Percentiles rank a stretch among this genome's conserved stretches.
Evolutionary conservation across 345 rosid genomes (phyloP).

Genomic region (Microcos paniculata): DNA sequence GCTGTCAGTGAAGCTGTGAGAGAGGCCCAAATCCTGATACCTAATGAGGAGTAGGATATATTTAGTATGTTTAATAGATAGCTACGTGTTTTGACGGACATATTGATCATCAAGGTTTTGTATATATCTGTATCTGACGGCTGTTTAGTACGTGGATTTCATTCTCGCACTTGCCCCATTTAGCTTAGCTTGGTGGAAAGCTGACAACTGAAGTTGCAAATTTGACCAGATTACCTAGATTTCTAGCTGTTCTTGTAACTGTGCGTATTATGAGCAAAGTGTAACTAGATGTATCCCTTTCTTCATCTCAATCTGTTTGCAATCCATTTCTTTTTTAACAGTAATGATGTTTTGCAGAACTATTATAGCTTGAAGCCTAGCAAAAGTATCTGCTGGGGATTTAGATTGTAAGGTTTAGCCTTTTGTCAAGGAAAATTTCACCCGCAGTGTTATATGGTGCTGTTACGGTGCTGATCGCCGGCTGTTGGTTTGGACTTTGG

Average conservation of each 20-base stretch:
- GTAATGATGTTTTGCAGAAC: too few species aligned
- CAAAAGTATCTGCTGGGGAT: too few species aligned
- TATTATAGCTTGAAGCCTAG: too few species aligned
- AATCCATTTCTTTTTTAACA: too few species aligned
- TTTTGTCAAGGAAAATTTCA: too few species aligned
- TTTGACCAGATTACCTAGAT: neutral
- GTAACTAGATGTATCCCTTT: too few species aligned
- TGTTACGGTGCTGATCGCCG: too few species aligned
- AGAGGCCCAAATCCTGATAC: slow-evolving; percentile 34
- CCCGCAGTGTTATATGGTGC: too few species aligned
- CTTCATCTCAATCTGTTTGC: too few species aligned
- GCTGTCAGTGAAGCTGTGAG: slow-evolving; percentile 37
- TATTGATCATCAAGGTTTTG: neutral
- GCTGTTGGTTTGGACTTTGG: neutral
- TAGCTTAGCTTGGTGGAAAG: neutral
- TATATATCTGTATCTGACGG: neutral
- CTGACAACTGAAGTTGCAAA: neutral
- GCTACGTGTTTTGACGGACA: neutral
- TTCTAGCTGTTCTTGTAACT: neutral
- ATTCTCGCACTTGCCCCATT: neutral
- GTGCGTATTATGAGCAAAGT: too few species aligned
- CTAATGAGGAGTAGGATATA: neutral
- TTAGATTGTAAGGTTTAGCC: too few species aligned
- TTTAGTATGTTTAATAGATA: neutral
- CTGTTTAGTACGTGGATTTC: neutral